phyloP scores from a whole-genome alignment of 164 flowering plant genomes.

The Echeveria elegans region DNA sequence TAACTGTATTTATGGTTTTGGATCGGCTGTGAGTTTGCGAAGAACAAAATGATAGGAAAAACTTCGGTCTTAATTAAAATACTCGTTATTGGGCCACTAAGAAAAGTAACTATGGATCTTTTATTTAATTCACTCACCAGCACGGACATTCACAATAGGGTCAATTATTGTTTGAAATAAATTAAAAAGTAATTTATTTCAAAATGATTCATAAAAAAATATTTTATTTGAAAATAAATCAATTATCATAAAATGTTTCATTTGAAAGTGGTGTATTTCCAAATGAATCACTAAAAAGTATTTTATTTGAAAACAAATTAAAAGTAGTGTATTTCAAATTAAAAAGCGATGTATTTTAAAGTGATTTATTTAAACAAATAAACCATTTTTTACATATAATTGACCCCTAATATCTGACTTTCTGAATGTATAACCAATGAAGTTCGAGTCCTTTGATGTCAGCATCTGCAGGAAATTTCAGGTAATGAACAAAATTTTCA shows the following conservation, averaged over 20 bases:
- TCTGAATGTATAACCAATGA: slow-evolving; percentile 81
- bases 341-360: too few species aligned
- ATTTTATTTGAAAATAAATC: too few species aligned
- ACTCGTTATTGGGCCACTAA: not conserved
- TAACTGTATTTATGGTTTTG: not conserved
- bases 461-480: slow-evolving; percentile 53
- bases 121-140: slow-evolving; percentile 36
- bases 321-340: too few species aligned
- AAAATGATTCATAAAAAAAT: too few species aligned
- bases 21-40: not conserved
- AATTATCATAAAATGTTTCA: too few species aligned
- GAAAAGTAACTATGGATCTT: not conserved
- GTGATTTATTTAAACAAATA: too few species aligned
- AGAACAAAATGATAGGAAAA: not conserved
- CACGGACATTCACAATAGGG: slow-evolving; percentile 44
- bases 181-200: too few species aligned
- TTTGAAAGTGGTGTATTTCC: too few species aligned
- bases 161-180: too few species aligned
- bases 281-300: too few species aligned
- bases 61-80: not conserved
- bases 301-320: too few species aligned
- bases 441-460: slow-evolving; percentile 79
- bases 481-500: not conserved
- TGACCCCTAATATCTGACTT: slow-evolving; percentile 82
- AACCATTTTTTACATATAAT: too few species aligned